Evolutionary conservation across 169 alveolate species (phyloP).

Genomic region (Cryptosporidium viatorum): DNA sequence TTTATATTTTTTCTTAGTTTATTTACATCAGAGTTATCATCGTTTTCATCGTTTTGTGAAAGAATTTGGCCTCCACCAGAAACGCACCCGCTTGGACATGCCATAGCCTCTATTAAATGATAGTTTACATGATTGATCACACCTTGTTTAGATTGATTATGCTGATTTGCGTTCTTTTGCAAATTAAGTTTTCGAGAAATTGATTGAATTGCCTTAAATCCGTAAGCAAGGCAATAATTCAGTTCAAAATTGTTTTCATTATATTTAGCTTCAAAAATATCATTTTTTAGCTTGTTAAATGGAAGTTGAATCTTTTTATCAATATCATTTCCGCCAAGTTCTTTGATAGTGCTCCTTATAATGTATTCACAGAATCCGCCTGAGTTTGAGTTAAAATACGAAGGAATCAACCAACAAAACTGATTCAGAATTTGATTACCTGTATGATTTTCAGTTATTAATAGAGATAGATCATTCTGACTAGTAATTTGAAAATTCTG

Average conservation of each 20-base stretch:
- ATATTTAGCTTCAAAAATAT: constrained; percentile 13
- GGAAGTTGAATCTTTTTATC: neutral
- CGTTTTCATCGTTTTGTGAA: neutral
- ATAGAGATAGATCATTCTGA: neutral
- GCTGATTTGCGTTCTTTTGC: constrained; percentile 80
- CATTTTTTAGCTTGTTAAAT: constrained; percentile 9
- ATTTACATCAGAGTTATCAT: constrained; percentile 44
- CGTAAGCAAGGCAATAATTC: constrained; percentile 39
- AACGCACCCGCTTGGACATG: constrained; percentile 95
- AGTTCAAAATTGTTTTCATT: neutral
- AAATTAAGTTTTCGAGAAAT: constrained; percentile 81
- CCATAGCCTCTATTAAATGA: constrained; percentile 91
- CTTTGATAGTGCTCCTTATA: constrained; percentile 76
- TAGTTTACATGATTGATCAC: constrained; percentile 75
- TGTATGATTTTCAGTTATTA: neutral
- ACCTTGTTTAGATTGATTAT: neutral
- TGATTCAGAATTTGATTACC: neutral
- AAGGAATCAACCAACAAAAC: constrained; percentile 51
- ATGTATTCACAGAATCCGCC: constrained; percentile 86
- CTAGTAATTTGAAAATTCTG: neutral
- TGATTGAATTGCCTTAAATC: constrained; percentile 72
- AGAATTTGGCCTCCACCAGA: constrained; percentile 92
- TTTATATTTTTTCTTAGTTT: constrained; percentile 75
- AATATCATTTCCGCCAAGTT: neutral
- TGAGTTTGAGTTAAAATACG: constrained; percentile 79